Percentiles rank a stretch among this genome's conserved stretches.
Evolutionary conservation across 805 yeast genomes (phyloP).

Genomic region (Nakazawaea ambrosiae): DNA sequence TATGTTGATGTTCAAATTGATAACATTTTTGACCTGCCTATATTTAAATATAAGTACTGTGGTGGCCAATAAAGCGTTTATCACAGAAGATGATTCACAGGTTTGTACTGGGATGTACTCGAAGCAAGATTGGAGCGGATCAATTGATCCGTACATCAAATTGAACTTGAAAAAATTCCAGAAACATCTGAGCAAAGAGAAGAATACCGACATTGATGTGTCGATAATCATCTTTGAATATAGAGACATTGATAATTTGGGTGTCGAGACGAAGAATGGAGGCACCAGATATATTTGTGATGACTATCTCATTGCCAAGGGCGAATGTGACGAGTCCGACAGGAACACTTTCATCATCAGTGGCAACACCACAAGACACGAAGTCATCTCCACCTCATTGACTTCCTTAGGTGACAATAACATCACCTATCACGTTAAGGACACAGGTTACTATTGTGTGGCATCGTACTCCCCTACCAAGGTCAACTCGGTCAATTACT

Average conservation of each 20-base stretch:
- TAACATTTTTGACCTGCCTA: too few relatives aligned
- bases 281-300: slow-evolving; percentile 66
- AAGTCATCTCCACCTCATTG: slow-evolving; percentile 51
- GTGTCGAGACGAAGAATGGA: slow-evolving; percentile 41
- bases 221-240: slow-evolving; percentile 79
- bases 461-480: slow-evolving; percentile 50
- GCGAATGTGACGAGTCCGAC: slow-evolving; percentile 47
- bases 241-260: slow-evolving; percentile 65
- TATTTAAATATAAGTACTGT: too few relatives aligned
- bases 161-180: slow-evolving; percentile 32
- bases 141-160: slow-evolving; percentile 52
- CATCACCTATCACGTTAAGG: slow-evolving; percentile 53
- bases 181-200: slow-evolving; percentile 21
- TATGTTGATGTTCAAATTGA: too few relatives aligned
- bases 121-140: slow-evolving; percentile 82
- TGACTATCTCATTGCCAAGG: slow-evolving; percentile 48
- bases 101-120: slow-evolving; percentile 89
- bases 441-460: slow-evolving; percentile 91
- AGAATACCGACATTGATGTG: slow-evolving; percentile 32
- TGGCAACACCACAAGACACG: slow-evolving; percentile 34
- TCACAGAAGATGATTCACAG: slow-evolving; percentile 49
- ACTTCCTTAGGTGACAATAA: slow-evolving; percentile 52
- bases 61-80: slow-evolving; percentile 37
- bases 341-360: slow-evolving; percentile 58
- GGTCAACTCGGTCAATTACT: slow-evolving; percentile 17